A percentile compares a stretch with the other conserved stretches of the same genome.
Conservation (phyloP, 352 stramenopile genomes). For the Phytophthora cactorum region DNA sequence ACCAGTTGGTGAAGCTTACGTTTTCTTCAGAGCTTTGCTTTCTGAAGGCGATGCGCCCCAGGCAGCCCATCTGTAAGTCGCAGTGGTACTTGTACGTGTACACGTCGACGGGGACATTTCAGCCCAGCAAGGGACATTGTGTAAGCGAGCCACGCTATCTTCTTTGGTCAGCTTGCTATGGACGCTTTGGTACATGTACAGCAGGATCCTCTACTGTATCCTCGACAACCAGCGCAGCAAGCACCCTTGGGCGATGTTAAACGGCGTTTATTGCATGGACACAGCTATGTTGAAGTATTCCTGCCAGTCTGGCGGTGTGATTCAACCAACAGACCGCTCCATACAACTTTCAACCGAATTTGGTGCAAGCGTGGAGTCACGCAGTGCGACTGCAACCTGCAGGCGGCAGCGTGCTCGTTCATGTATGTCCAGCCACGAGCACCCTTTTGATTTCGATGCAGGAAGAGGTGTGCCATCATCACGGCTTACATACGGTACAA, state of each 20-base stretch:
- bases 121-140: not conserved
- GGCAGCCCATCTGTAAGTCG: slow-evolving; percentile 17
- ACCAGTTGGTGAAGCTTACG: not conserved
- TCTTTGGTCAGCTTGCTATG: not conserved
- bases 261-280: not conserved
- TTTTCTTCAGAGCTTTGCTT: slow-evolving; percentile 40
- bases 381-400: not conserved
- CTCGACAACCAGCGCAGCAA: not conserved
- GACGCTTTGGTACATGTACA: not conserved
- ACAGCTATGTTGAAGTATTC: not conserved
- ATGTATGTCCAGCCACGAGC: too few relatives aligned
- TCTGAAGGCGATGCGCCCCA: slow-evolving; percentile 35
- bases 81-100: slow-evolving; percentile 15
- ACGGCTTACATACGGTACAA: not conserved
- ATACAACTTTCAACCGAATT: not conserved
- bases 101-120: not conserved
- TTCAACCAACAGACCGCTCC: not conserved
- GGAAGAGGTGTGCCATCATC: slow-evolving; percentile 13
- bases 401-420: too few relatives aligned
- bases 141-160: too few relatives aligned
- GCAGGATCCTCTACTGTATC: not conserved
- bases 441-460: slow-evolving; percentile 1
- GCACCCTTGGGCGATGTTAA: not conserved
- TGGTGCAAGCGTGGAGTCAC: too few relatives aligned
- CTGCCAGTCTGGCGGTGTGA: not conserved